These are phyloP conservation scores for Mortierella hygrophila DNA, from an alignment of 192 early-diverging fungal species.

Conservation along the genomic window DNA sequence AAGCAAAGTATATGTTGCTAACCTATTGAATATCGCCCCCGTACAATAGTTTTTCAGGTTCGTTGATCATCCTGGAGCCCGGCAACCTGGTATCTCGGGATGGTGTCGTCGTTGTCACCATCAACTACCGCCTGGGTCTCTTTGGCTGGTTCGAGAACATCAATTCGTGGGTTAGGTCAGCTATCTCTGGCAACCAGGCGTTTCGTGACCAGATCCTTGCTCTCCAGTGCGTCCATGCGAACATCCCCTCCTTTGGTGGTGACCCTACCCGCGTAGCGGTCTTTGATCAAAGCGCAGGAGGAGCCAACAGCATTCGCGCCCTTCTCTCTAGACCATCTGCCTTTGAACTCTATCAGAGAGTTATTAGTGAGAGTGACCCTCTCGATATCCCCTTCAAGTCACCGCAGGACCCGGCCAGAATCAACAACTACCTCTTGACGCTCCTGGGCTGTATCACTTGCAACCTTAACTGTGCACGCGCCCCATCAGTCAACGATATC, in stretches of 20 bases:
- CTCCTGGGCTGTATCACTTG: conserved; percentile 11
- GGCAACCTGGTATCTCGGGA: conserved; percentile 50
- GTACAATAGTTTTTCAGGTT: conserved; percentile 30
- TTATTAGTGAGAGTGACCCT: conserved; percentile 60
- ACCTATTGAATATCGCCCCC: not conserved
- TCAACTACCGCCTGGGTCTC: conserved; percentile 53
- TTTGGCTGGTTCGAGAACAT: conserved; percentile 38
- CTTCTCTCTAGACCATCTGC: conserved; percentile 51
- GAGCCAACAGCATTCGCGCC: conserved; percentile 54
- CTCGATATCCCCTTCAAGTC: conserved; percentile 53
- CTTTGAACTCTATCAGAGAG: conserved; percentile 57
- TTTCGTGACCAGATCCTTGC: conserved; percentile 68
- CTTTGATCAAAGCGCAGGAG: conserved; percentile 53
- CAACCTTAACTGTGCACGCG: conserved; percentile 32
- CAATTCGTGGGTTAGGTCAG: not conserved
- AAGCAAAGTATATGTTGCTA: not conserved
- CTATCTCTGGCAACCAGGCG: conserved; percentile 36
- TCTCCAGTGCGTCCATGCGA: conserved; percentile 65
- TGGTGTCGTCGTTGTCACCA: conserved; percentile 49
- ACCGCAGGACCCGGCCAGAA: not conserved
- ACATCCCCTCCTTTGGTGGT: conserved; percentile 70
- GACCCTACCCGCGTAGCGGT: conserved; percentile 62
- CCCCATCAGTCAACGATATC: conserved; percentile 10
- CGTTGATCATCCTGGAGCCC: conserved; percentile 34
- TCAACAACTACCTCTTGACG: conserved; percentile 32